A percentile compares a stretch with the other conserved stretches of the same genome.
phyloP scores from a whole-genome alignment of 2,329 filamentous ascomycete species.

The Phaeophleospora eucalypticola region DNA sequence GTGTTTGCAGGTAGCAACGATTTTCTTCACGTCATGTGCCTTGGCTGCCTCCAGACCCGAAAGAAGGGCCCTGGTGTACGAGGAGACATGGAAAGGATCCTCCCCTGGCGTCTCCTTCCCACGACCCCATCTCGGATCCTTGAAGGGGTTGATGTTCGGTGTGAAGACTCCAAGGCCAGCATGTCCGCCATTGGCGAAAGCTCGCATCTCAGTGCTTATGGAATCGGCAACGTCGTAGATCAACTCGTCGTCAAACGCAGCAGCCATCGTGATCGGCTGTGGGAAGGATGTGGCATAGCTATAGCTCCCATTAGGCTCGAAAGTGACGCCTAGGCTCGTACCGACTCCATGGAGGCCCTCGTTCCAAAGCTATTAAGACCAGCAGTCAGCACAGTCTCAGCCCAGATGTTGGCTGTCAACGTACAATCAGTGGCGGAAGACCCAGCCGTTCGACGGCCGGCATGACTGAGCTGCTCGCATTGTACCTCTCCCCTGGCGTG shows the following conservation, averaged over 20 bases:
- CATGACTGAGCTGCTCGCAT: too few species aligned
- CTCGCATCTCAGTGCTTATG: conserved; percentile 58
- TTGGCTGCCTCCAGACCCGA: background rate
- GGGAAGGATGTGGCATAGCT: conserved; percentile 45
- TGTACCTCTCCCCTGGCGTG: too few species aligned
- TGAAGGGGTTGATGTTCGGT: conserved; percentile 41
- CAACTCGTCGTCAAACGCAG: conserved; percentile 61
- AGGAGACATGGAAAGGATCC: conserved; percentile 1
- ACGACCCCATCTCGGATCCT: conserved; percentile 3
- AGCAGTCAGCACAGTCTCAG: too few species aligned
- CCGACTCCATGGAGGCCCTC: conserved; percentile 5
- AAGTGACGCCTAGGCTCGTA: background rate
- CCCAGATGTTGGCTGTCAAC: too few species aligned
- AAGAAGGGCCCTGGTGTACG: background rate
- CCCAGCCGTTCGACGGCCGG: too few species aligned
- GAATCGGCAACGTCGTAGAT: conserved; percentile 54
- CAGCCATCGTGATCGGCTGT: conserved; percentile 58
- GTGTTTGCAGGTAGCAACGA: conserved; percentile 7
- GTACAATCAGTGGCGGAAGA: too few species aligned
- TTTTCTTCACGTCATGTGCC: background rate
- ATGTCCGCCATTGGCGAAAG: conserved; percentile 58
- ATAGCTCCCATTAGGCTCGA: conserved; percentile 4
- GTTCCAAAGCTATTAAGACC: conserved; percentile 3
- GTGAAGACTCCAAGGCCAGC: conserved; percentile 60
- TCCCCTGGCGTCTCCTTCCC: conserved; percentile 1